phyloP scores from a whole-genome alignment of 768 basidiomycete genomes.

The Mycena vitilis region DNA sequence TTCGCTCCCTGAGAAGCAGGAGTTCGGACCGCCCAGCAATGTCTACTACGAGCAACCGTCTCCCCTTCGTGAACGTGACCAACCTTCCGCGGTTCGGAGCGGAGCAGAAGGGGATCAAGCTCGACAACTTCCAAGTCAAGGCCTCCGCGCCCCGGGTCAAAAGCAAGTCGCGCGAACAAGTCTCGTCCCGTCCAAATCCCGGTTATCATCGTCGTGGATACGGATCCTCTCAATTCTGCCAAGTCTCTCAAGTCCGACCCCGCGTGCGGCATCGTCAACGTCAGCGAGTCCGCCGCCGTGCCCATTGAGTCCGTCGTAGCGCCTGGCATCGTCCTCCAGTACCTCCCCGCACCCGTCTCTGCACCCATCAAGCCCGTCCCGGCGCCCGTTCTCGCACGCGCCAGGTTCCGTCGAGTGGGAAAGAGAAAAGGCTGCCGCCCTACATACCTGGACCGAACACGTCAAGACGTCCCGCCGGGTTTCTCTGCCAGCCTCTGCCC shows the following conservation, averaged over 20 bases:
- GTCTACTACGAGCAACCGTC: slow-evolving; percentile 21
- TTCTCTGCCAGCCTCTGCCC: neutral
- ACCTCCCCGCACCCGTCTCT: no score
- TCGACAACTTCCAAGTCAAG: neutral
- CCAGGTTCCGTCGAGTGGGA: slow-evolving; percentile 21
- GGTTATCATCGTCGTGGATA: no score
- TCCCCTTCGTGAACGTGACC: slow-evolving; percentile 16
- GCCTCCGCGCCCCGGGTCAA: neutral
- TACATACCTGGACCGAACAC: slow-evolving; percentile 9
- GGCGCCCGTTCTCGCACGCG: neutral
- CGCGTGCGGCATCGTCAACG: no score
- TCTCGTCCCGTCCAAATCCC: neutral
- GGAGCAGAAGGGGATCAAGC: neutral
- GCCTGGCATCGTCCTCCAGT: neutral
- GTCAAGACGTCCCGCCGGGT: slow-evolving; percentile 7
- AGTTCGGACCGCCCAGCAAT: slow-evolving; percentile 13
- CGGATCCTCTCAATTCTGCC: neutral
- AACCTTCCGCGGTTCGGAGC: neutral
- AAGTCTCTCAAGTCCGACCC: no score
- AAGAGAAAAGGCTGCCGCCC: neutral
- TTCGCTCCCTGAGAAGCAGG: neutral
- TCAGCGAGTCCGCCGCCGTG: no score
- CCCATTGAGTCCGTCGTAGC: neutral
- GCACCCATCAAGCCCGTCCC: no score
- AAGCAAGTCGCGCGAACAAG: neutral